Conservation (phyloP, 139 green algal species). For the Haematococcus lacustris region DNA sequence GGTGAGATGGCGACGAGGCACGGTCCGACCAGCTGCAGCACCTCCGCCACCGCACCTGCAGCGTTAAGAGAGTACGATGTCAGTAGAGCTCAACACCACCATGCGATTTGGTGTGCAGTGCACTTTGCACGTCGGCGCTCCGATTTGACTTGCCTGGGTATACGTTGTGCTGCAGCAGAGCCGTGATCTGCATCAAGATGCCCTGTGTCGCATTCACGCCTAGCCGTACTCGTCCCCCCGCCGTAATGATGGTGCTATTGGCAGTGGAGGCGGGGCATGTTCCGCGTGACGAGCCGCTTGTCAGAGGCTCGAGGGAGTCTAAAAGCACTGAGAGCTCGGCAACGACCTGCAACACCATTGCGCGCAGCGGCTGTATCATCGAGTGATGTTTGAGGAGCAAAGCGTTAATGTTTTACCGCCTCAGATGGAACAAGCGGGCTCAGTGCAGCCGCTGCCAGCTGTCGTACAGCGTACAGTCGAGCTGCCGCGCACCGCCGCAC, state of each 20-base stretch:
- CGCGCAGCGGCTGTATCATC: too few species aligned
- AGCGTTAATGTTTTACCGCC: too few species aligned
- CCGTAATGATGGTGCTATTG: too few species aligned
- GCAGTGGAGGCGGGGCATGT: too few species aligned
- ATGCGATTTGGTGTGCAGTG: neutral
- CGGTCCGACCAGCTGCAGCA: neutral
- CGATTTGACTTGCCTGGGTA: neutral
- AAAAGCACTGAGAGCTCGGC: too few species aligned
- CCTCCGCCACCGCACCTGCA: neutral
- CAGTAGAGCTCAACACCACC: neutral
- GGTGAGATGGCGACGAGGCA: neutral
- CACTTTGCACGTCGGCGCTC: neutral
- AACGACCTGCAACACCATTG: too few species aligned
- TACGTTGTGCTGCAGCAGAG: conserved; percentile 30
- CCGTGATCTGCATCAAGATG: conserved; percentile 48
- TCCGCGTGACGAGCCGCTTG: too few species aligned
- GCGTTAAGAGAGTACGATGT: too few species aligned
- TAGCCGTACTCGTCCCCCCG: too few species aligned
- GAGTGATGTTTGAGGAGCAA: too few species aligned
- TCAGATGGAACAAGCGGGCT: conserved; percentile 52
- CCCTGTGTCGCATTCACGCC: conserved; percentile 59
- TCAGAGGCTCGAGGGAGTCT: too few species aligned
- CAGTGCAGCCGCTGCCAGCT: conserved; percentile 61
- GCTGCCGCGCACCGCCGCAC: conserved; percentile 47
- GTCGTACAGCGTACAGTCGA: conserved; percentile 46